These are phyloP conservation scores for Paragyromitra xinjiangensis DNA, from an alignment of 495 filamentous ascomycete genomes.

Conservation along the genomic window DNA sequence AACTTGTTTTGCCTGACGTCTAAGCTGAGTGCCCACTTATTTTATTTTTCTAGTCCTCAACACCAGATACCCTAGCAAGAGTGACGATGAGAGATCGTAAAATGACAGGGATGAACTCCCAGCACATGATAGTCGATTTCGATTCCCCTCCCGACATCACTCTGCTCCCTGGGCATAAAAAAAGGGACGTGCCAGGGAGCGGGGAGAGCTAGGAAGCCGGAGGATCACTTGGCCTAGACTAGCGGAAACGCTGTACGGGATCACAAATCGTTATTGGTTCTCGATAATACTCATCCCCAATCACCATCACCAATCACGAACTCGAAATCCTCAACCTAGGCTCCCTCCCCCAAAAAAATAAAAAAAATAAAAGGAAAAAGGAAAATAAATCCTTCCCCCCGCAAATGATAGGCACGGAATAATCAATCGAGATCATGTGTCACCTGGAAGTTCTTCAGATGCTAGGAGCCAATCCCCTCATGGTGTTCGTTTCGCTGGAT, in stretches of 20 bases:
- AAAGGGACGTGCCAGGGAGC: not conserved
- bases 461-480: not conserved
- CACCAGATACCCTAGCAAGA: not conserved
- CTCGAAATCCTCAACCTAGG: not conserved
- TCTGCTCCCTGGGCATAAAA: not conserved
- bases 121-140: not conserved
- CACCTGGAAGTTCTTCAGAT: not conserved
- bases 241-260: not conserved
- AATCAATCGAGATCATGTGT: not conserved
- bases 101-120: not conserved
- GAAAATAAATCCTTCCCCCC: not conserved
- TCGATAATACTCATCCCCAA: not conserved
- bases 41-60: not conserved
- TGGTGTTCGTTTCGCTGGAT: not conserved
- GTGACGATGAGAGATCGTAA: not conserved
- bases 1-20: not conserved
- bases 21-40: slow-evolving; percentile 8
- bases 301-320: slow-evolving; percentile 6
- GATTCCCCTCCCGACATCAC: not conserved
- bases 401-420: too few species aligned
- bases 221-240: not conserved
- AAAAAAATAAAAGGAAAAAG: not conserved
- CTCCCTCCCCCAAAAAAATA: not conserved
- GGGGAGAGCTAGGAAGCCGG: not conserved
- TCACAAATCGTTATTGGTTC: slow-evolving; percentile 2